Evolutionary conservation across 2,329 filamentous ascomycete genomes (phyloP), one percentile per base, ranked within the genome.

Genomic region (Capronia americana): DNA sequence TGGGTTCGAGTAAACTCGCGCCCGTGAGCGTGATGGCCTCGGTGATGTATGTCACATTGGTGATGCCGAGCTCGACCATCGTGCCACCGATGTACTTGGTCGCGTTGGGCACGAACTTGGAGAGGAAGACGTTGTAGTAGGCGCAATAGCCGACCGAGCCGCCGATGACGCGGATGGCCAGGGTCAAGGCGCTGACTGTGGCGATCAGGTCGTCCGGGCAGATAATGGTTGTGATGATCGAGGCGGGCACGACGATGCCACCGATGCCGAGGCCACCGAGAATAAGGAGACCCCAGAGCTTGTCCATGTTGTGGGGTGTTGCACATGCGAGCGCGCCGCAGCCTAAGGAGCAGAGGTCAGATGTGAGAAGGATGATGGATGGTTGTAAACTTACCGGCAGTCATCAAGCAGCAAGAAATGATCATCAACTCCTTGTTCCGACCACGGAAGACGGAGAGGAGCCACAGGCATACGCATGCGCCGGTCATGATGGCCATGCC

Each of bases 191-290:
- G 0, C 88, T 85, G 53, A 90, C 83, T 1, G 88, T 91, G 11
- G 87, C 89, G 69, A 91, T 91, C 3, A 91, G 80, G 60, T 91
- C 79, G 76, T 89, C 86, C 0, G 88, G 88, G 68, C 88, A 90
- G 70, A 90, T 87, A 71, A 91, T 90, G 10, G 87, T 88, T 3
- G 86, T 86, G 66, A 91, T 88, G 70, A 90, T 88, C 0, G 86
- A 87, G 0, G 86, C 85, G 0, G 88, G 89, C 2, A 91, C 86
- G 11, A 90, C 85, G 56, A 91, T 88, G 0, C 87, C 88, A 4
- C 88, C 89, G 4, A 90, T 87, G 6, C 89, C 89, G 1, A 90
- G 76, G 4, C 86, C 85, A 1, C 87, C 87, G 3, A 90, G 73
- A 20, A 86, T 78, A n/a, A 90, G 79, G 34, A 90, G 77, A 11